Percentiles rank a stretch among this genome's conserved stretches.
phyloP scores from a whole-genome alignment of 2,329 filamentous ascomycete species.

The Blastomyces gilchristii region DNA sequence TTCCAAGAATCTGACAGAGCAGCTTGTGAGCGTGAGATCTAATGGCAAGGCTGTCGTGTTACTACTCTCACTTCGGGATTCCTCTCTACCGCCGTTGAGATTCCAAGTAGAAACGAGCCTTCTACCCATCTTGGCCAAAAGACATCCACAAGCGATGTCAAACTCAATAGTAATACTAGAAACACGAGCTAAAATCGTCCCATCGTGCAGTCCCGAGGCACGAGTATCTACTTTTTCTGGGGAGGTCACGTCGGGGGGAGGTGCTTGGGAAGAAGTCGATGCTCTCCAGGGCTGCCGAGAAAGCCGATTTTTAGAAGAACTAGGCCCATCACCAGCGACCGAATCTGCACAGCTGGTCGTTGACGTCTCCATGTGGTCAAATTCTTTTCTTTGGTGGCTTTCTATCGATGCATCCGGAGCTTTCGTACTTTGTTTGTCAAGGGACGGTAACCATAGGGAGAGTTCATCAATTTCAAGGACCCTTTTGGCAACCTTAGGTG shows the following conservation, averaged over 20 bases:
- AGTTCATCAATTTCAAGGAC: constrained; percentile 29
- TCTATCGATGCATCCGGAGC: constrained; percentile 7
- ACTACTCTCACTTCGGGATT: constrained; percentile 2
- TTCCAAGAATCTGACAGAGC: constrained; percentile 31
- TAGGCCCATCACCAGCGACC: constrained; percentile 12
- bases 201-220: constrained; percentile 2
- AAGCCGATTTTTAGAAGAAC: neutral
- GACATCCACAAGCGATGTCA: constrained; percentile 35
- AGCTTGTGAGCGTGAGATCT: constrained; percentile 21
- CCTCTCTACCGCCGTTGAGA: constrained; percentile 11
- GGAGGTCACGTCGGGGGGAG: neutral
- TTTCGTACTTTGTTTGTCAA: constrained; percentile 12
- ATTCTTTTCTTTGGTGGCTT: constrained; percentile 11
- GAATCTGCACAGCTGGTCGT: constrained; percentile 18
- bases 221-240: neutral
- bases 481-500: constrained; percentile 25
- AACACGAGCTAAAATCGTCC: constrained; percentile 26
- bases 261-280: neutral
- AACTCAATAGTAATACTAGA: constrained; percentile 25
- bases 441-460: constrained; percentile 29
- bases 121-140: constrained; percentile 30
- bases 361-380: constrained; percentile 19
- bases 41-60: constrained; percentile 13
- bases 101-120: constrained; percentile 20
- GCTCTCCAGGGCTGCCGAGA: neutral